Evolutionary conservation across 768 basidiomycete species (phyloP), one percentile per base, ranked within the genome.

Genomic region (Lentinula raphanica): DNA sequence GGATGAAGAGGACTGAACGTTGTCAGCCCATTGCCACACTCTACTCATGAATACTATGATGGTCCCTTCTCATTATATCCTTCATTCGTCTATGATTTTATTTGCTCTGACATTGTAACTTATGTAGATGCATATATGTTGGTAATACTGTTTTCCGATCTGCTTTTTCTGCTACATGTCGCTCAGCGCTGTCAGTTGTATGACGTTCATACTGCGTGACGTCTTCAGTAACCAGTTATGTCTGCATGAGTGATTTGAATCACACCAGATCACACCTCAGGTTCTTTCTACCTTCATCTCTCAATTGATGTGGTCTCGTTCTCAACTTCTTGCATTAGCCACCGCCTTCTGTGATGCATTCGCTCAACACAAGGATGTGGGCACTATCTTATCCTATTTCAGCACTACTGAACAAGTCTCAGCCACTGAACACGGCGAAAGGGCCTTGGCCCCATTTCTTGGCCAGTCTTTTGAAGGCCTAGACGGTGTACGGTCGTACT

Each of bases 391-490:
- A 46, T 66, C 74, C 0, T 76, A 79, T 62, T 86, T 87, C 62
- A 84, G 84, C 9, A 68, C 66, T 5, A 73, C 72, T 0, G 71
- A 74, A 54, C 66, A 71, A 55, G 72, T 75, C 56, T 72, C 74
- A 49, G 82, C 76, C 1, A 59, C 79, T 61, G 86, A 87, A 66
- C 75, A 87, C 53, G 86, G 86, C 15, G 72, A 81, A 27, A 69
- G 72, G 21, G 64, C 63, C 35, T 73, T 86, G 35, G 83, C 84
- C 9, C 82, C 85, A n/a, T 87, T 87, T 67, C 64, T 87, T 5
- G 85, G 86, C 29, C 75, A 70, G 27, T 59, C 66, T 12, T 86
- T 84, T 66, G 64, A 64, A 0, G 82, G 83, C 13, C 66, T 58
- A 21, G 66, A 69, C 2, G 80, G 75, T 40, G 69, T 83, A 40